Evolutionary conservation across 1,139 yeast genomes (phyloP), one percentile per base, ranked within the genome.

Genomic region (Debaryomyces subglobosus): DNA sequence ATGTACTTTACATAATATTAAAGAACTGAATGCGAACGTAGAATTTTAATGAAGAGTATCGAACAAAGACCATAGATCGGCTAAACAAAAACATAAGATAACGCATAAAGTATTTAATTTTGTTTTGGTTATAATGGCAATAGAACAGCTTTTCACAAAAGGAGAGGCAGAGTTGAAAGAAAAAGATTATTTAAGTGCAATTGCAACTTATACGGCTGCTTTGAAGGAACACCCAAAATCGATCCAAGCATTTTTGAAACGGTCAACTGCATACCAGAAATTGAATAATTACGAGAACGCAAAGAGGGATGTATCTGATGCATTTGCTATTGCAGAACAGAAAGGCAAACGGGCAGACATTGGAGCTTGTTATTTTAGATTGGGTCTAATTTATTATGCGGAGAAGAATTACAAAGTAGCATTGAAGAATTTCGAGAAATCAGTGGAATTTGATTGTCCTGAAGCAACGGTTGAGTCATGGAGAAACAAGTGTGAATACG

Each of bases 241-340:
- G n/a, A 75, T 79, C 51, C 69, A 65, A 44, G 82, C 88, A 0
- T 69, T 70, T 37, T 52, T 81, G n/a, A 79, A 82, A 53, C 69
- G 84, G 61, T 70, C 91, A 4, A 79, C 75, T 27, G 82, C 84
- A 0, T 70, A 78, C 50, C 84, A 82, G 52, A 79, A 88, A 54
- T 60, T 78, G 51, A 78, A 73, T 56, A 69, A 77, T 53, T 69
- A 65, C 60, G 78, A 78, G 30, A 66, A 69, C 34, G 84, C 94
- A 43, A 64, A 80, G 46, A 67, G 68, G 2, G 84, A 80, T 52
- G 72, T 89, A 18, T 74, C 79, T 8, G 63, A 66, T 23, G 94
- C 95, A 0, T 72, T 83, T 35, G 63, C 68, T 1, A 59, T 80
- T 25, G 91, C 95, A 0, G 65, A 69, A 35, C 67, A 64, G 5